Evolutionary conservation across 2,329 filamentous ascomycete species (phyloP), one percentile per base, ranked within the genome.

Genomic region (Ophiostoma novo-ulmi): DNA sequence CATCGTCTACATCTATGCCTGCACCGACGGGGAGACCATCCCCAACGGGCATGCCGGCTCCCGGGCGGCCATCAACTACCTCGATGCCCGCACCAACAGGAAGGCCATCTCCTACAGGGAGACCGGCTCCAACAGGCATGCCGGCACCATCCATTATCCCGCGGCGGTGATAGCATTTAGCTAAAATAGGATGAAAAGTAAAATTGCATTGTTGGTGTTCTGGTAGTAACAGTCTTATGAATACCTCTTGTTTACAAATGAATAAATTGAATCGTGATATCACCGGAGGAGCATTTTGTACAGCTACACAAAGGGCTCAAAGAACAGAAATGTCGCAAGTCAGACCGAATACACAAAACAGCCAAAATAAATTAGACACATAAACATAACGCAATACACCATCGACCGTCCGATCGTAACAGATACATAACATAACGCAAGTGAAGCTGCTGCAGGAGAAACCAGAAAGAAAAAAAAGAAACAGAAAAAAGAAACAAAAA

Each of bases 11-110:
- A 2, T 22, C 36, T 36, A 20, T 41, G 38, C 38, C 64, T n/a
- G 8, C 64, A 11, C 63, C 36, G 4, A 66, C n/a, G 6, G 38
- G 38, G 38, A 39, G 38, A 48, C 44, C 44, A 44, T 14, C 41
- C 41, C 41, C 41, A 17, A 3, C 41, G 17, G 63, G 36, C 36
- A 48, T 67, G 63, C 63, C 63, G 1, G 63, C 63, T 4, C 63
- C 63, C 10, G 35, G 35, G 20, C 63, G 36, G 63, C 63, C 35
- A 65, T 4, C 31, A 22, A 35, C 65, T 5, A 44, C 65, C 4
- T 22, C 35, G 13, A 41, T 67, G 65, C 65, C 65, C 10, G n/a
- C 39, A 13, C 65, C 65, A 8, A 67, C 14, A 61, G 55, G 55
- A 13, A 22, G 48, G 10, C 48, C 48, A 55, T n/a, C 20, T 10